Conservation (phyloP, 2,329 filamentous ascomycete genomes). For the Ophiostoma sp. region DNA sequence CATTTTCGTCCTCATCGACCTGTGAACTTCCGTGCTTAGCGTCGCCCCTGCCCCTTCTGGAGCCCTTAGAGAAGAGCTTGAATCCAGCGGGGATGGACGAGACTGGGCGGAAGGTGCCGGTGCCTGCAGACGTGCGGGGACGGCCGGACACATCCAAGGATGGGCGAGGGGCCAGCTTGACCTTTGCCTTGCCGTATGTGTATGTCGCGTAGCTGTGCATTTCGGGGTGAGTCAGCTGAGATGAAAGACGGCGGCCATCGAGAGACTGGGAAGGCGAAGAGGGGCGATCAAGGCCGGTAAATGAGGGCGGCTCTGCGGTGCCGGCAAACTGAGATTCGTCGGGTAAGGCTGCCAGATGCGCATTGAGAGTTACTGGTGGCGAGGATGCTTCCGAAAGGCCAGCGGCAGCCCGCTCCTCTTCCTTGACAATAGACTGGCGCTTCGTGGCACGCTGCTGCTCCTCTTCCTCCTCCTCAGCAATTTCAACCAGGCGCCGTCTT, state of each 20-base stretch:
- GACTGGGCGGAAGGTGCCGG: slow-evolving; percentile 61
- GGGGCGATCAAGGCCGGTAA: slow-evolving; percentile 32
- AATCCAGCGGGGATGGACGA: slow-evolving; percentile 77
- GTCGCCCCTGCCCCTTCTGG: slow-evolving; percentile 43
- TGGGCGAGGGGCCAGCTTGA: slow-evolving; percentile 82
- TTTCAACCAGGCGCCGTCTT: slow-evolving; percentile 76
- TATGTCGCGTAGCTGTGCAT: slow-evolving; percentile 47
- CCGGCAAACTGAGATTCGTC: slow-evolving; percentile 47
- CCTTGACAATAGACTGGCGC: slow-evolving; percentile 49
- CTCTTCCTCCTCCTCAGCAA: slow-evolving; percentile 84
- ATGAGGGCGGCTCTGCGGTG: slow-evolving; percentile 39
- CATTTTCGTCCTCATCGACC: slow-evolving; percentile 15
- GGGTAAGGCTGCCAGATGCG: slow-evolving; percentile 46
- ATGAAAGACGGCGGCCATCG: slow-evolving; percentile 44
- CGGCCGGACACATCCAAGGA: slow-evolving; percentile 60
- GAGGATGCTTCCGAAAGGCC: slow-evolving; percentile 26
- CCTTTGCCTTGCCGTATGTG: slow-evolving; percentile 63
- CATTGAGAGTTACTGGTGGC: slow-evolving; percentile 46
- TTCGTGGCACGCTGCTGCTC: slow-evolving; percentile 51
- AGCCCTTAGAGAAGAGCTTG: slow-evolving; percentile 58
- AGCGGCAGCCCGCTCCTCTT: slow-evolving; percentile 24
- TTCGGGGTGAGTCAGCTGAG: slow-evolving; percentile 49
- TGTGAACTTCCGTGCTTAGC: slow-evolving; percentile 26
- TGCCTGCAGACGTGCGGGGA: slow-evolving; percentile 55
- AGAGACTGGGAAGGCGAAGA: slow-evolving; percentile 44